A percentile compares a stretch with the other conserved stretches of the same genome.
phyloP scores from a whole-genome alignment of 83 land plant species.

The Thuja plicata region DNA sequence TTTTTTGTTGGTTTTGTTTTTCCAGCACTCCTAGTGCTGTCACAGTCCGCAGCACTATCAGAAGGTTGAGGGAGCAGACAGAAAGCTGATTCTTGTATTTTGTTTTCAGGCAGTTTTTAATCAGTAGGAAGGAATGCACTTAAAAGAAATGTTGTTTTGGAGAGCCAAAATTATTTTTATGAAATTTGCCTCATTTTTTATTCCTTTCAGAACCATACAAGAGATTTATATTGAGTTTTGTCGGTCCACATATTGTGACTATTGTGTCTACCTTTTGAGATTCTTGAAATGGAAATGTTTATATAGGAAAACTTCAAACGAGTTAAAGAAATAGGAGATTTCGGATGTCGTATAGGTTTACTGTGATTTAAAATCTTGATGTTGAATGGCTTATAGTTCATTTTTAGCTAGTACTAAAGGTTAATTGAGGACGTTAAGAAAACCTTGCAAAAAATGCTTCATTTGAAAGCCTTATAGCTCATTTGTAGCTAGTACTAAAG shows the following conservation, averaged over 20 bases:
- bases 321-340: background rate
- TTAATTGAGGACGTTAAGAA: background rate
- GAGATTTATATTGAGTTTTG: background rate
- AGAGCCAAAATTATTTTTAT: background rate
- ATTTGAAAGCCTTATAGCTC: background rate
- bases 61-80: conserved; percentile 84
- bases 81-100: conserved; percentile 29
- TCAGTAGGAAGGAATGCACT: background rate
- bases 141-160: background rate
- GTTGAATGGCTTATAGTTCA: background rate
- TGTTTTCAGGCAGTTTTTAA: background rate
- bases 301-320: background rate
- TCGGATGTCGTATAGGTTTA: background rate
- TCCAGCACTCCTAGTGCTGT: conserved; percentile 88
- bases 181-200: background rate
- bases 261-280: background rate
- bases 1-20: conserved; percentile 7
- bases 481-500: no score
- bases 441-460: background rate
- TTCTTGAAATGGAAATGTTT: background rate
- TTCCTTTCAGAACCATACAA: background rate
- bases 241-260: background rate
- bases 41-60: conserved; percentile 85
- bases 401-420: background rate
- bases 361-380: background rate